phyloP scores from a whole-genome alignment of 2,329 filamentous ascomycete genomes.

The Blastomyces percursus region DNA sequence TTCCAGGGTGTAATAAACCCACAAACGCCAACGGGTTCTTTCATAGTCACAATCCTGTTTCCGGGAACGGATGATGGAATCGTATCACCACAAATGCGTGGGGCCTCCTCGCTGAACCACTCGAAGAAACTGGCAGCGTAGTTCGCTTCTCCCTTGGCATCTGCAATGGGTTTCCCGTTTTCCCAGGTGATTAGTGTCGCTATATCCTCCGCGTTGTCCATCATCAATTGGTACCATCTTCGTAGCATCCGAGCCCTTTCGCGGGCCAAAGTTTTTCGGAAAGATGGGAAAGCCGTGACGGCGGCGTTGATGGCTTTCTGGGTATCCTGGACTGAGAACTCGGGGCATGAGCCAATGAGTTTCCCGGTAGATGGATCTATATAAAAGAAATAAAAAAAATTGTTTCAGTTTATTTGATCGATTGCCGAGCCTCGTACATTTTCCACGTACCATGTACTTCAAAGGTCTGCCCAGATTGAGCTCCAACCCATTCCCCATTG shows the following conservation, averaged over 20 bases:
- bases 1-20: conserved; percentile 60
- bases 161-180: conserved; percentile 55
- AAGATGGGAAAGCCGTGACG: conserved; percentile 53
- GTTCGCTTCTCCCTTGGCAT: conserved; percentile 48
- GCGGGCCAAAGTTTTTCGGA: conserved; percentile 50
- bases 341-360: conserved; percentile 67
- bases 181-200: conserved; percentile 58
- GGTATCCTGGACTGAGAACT: conserved; percentile 69
- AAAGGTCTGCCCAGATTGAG: conserved; percentile 83
- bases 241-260: conserved; percentile 51
- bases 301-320: conserved; percentile 77
- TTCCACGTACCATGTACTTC: conserved; percentile 56
- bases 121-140: conserved; percentile 52
- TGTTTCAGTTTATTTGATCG: background rate
- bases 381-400: conserved; percentile 6
- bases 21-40: conserved; percentile 57
- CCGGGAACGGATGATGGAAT: conserved; percentile 49
- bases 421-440: background rate
- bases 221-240: conserved; percentile 57
- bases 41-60: conserved; percentile 52
- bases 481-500: conserved; percentile 83
- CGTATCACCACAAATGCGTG: conserved; percentile 48
- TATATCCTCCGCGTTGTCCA: conserved; percentile 55
- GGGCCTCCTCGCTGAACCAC: conserved; percentile 55
- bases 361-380: conserved; percentile 72